These are phyloP conservation scores for Lipomyces sp. DNA, from an alignment of 805 yeast genomes.

Conservation along the genomic window DNA sequence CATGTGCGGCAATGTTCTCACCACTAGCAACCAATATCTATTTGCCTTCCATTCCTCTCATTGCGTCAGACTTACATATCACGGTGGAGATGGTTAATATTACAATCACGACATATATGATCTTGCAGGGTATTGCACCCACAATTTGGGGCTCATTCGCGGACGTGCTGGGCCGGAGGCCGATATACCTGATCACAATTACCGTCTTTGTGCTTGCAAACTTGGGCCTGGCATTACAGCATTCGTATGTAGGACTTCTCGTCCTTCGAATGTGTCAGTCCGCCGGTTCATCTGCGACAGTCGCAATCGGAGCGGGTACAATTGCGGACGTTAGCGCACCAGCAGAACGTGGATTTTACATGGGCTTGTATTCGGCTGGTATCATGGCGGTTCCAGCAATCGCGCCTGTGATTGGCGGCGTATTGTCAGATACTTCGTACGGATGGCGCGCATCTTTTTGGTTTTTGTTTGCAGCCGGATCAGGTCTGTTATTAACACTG, in stretches of 20 bases:
- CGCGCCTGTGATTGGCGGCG: slow-evolving; percentile 69
- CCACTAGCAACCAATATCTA: slow-evolving; percentile 77
- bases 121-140: slow-evolving; percentile 80
- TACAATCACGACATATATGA: slow-evolving; percentile 74
- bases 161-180: slow-evolving; percentile 75
- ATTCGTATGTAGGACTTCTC: slow-evolving; percentile 64
- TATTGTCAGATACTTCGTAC: slow-evolving; percentile 64
- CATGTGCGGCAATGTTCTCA: slow-evolving; percentile 64
- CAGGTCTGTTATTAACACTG: slow-evolving; percentile 55
- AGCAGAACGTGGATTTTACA: slow-evolving; percentile 72
- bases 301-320: slow-evolving; percentile 90
- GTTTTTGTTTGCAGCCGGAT: slow-evolving; percentile 74
- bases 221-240: slow-evolving; percentile 72
- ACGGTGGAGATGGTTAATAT: slow-evolving; percentile 64
- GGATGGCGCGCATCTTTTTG: slow-evolving; percentile 91
- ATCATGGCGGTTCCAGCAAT: slow-evolving; percentile 79
- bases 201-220: slow-evolving; percentile 62
- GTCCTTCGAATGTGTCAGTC: slow-evolving; percentile 72
- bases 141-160: slow-evolving; percentile 69
- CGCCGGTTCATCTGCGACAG: slow-evolving; percentile 84
- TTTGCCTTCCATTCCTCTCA: slow-evolving; percentile 71
- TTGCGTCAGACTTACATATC: slow-evolving; percentile 60
- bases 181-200: slow-evolving; percentile 61
- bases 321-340: slow-evolving; percentile 72
- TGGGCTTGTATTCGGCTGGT: slow-evolving; percentile 80